Evolutionary conservation across 176 grass and related monocot genomes (phyloP).

Genomic region (Hordeum vulgare): MorexV3_pseudomolecules_assembly NC_058522.1:576698365-576698864

Average conservation of each 20-base stretch:
- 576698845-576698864: slow-evolving; percentile 40
- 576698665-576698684: not conserved
- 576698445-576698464: not conserved
- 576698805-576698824: slow-evolving; percentile 36
- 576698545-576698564: not conserved
- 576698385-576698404: no score
- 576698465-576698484: not conserved
- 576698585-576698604: not conserved
- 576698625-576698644: no score
- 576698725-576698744: slow-evolving; percentile 21
- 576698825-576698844: slow-evolving; percentile 43
- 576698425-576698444: no score
- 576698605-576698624: not conserved
- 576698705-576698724: slow-evolving; percentile 50
- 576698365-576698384: no score
- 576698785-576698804: slow-evolving; percentile 31
- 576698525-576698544: not conserved
- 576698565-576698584: not conserved
- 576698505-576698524: not conserved
- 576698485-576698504: not conserved
- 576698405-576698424: no score
- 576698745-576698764: slow-evolving; percentile 69
- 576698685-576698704: slow-evolving; percentile 14
- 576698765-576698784: slow-evolving; percentile 53
- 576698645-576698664: not conserved